Evolutionary conservation across 2,329 filamentous ascomycete species (phyloP), one percentile per base, ranked within the genome.

Genomic region (Metarhizium anisopliae): DNA sequence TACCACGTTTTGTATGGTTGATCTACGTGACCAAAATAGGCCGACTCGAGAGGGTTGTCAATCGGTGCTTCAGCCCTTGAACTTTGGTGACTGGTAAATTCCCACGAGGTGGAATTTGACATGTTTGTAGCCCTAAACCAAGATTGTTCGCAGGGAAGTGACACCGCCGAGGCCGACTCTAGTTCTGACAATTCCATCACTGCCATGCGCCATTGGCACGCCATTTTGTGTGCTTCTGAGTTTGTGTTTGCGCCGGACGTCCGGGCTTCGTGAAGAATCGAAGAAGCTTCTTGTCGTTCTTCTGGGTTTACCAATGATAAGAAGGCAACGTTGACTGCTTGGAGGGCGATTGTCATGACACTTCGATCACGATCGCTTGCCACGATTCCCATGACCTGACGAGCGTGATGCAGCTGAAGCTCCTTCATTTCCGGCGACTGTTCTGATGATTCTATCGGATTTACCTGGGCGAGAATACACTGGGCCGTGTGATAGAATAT

Each of bases 401-500:
- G 86, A 0, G 90, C 87, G 66, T 96, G 90, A 59, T 83, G 82
- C 51, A 86, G 77, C 62, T 88, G 85, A 65, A 88, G 79, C 4
- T 80, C 76, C 50, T 80, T 81, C 82, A 93, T 89, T 58, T 90
- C 86, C 4, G 82, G 75, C 2, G 78, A 77, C 18, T 76, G 75
- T 42, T 82, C 77, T 7, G 79, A 74, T 11, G 81, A 75, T 42
- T 85, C 78, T 53, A 87, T 69, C 0, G 92, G 92, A 67, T 96
- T 87, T 25, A 85, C 85, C 62, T 93, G 89, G 3, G 88, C 83
- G 5, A 96, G 79, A 38, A 96, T 74, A 60, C 89, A 87, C 72
- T 93, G 86, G 25, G 89, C 85, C 0, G 89, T 94, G 67, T 96
- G 92, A 67, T 95, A 96, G 68, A 96, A 91, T 8, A 96, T 77